These are phyloP conservation scores for Petunia hybrid DNA, from an alignment of 305 asterid genomes.

Conservation along the genomic window DNA sequence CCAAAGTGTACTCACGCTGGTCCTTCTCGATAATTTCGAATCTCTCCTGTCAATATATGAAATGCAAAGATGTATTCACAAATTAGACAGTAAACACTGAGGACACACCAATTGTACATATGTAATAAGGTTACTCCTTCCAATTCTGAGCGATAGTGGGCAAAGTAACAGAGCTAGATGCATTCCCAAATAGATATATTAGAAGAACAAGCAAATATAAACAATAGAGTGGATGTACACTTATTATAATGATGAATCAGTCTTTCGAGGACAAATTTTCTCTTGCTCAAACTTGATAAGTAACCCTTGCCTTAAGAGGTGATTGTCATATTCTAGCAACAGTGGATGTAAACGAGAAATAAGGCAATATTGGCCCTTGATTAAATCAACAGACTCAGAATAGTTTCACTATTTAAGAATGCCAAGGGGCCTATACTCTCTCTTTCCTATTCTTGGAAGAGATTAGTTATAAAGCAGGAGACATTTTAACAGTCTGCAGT, in stretches of 20 bases:
- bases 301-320: neutral
- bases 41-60: slow-evolving; percentile 62
- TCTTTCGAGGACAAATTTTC: neutral
- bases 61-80: neutral
- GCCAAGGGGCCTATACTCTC: neutral
- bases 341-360: neutral
- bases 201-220: neutral
- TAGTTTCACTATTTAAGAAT: neutral
- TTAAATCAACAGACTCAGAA: neutral
- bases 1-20: slow-evolving; percentile 77
- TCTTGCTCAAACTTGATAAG: neutral
- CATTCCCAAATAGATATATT: neutral
- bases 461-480: neutral
- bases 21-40: slow-evolving; percentile 75
- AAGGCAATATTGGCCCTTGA: slow-evolving; percentile 10
- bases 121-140: slow-evolving; percentile 12
- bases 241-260: neutral
- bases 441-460: neutral
- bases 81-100: neutral
- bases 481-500: neutral
- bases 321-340: neutral
- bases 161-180: neutral
- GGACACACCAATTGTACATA: slow-evolving; percentile 8
- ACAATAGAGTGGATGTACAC: slow-evolving; percentile 1
- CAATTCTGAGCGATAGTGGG: neutral